Base-by-base conservation (phyloP, 2,329 filamentous ascomycete species). In the Aspergillus piperis region DNA sequence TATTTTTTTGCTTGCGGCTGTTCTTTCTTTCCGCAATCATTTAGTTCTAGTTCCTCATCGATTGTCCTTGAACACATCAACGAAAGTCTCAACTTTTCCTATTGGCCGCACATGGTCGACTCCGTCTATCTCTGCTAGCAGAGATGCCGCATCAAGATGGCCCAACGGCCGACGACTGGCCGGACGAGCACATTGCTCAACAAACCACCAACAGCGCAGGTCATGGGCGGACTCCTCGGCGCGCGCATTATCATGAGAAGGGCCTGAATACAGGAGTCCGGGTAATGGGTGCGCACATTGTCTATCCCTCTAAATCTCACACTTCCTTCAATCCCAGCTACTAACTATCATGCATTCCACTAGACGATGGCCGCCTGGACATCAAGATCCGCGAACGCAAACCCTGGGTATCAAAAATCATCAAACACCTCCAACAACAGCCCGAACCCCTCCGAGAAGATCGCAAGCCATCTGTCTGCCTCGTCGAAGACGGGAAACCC, bases 311-410 rank as follows among this genome's bases (percentile, higher is more conserved):
- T 8, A 8, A 8, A 11, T 21, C 5, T n/a, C 19, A 11, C 6
- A 8, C 13, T 39, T 52, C 36, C 54, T 25, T 52, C 36, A 15
- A 19, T 57, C 3, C 5, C 17, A 15, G 5, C 27, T 8, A 30
- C 17, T n/a, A 8, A 21, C 4, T 5, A n/a, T 13, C 4, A 51
- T 27, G 1, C 3, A 7, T 11, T 27, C n/a, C 3, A 30, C 6
- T n/a, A 87, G 90, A 85, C 62, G 89, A 93, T 77, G 91, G 91
- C 23, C 86, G 91, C 70, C 83, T 95, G 68, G 87, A 92, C 70
- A 92, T 95, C 78, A 88, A 87, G 63, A 91, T 95, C 76, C 87
- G 89, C 70, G 88, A 92, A 72, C 88, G 86, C 66, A 87, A 84
- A 66, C 79, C 82, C 57, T 84, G 84, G 57, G 79, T 94, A 3